These are phyloP conservation scores for Didymella segeticola DNA, from an alignment of 2,329 filamentous ascomycete species.

Conservation along the genomic window DNA sequence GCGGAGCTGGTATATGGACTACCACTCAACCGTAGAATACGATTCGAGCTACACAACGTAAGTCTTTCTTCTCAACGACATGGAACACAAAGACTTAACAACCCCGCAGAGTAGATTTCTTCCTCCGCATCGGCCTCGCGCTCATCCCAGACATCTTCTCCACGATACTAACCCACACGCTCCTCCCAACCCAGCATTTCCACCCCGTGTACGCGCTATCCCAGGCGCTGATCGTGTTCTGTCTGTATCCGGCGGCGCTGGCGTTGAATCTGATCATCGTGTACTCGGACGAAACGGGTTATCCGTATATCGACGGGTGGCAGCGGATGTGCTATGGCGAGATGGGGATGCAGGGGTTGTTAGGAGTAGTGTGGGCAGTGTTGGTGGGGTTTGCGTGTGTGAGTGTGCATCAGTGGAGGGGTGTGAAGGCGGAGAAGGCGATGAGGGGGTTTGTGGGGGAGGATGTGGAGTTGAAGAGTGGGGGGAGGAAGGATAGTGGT, in stretches of 20 bases:
- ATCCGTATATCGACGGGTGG: neutral
- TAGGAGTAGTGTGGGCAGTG: neutral
- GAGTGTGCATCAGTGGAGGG: conserved; percentile 1
- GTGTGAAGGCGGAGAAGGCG: neutral
- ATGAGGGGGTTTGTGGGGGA: neutral
- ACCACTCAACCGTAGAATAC: neutral
- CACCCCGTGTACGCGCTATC: conserved; percentile 1
- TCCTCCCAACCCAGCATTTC: neutral
- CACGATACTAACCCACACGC: neutral
- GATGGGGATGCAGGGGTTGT: neutral
- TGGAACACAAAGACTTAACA: neutral
- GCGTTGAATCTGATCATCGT: neutral
- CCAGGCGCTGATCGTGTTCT: neutral
- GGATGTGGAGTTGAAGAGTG: neutral
- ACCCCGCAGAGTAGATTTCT: neutral
- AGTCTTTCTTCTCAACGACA: neutral
- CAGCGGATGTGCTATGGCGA: neutral
- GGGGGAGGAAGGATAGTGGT: neutral
- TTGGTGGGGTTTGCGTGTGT: neutral
- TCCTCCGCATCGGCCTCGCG: conserved; percentile 7
- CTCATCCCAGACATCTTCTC: neutral
- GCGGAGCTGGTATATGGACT: conserved; percentile 4
- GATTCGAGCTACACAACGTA: neutral
- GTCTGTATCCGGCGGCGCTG: neutral
- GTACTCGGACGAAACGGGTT: neutral